These are phyloP conservation scores for Tricholoma flavovirens DNA, from an alignment of 768 basidiomycete genomes.

Conservation along the genomic window DNA sequence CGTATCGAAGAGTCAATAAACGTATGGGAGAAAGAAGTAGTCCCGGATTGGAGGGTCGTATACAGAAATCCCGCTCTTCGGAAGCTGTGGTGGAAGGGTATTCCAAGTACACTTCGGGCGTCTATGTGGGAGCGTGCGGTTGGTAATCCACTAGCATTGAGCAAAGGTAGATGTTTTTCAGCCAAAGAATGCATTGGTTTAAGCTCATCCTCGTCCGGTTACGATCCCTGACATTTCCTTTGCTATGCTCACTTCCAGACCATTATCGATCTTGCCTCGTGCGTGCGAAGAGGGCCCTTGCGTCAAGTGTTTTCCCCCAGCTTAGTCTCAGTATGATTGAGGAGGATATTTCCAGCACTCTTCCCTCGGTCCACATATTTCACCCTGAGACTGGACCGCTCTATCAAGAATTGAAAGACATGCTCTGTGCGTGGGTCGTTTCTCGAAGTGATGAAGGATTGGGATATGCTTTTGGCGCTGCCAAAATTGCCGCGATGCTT, in stretches of 20 bases:
- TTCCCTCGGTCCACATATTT: slow-evolving; percentile 79
- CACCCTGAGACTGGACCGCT: slow-evolving; percentile 70
- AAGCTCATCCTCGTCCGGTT: slow-evolving; percentile 2
- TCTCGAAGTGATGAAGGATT: slow-evolving; percentile 78
- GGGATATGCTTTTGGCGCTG: slow-evolving; percentile 62
- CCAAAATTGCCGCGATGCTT: slow-evolving; percentile 82
- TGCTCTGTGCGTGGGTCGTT: slow-evolving; percentile 86
- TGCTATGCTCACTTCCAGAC: slow-evolving; percentile 36
- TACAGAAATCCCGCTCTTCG: slow-evolving; percentile 58
- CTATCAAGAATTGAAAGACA: slow-evolving; percentile 75
- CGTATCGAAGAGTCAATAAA: slow-evolving; percentile 64
- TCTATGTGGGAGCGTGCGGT: slow-evolving; percentile 81
- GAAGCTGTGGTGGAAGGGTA: slow-evolving; percentile 83
- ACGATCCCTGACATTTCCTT: slow-evolving; percentile 3
- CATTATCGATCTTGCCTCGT: slow-evolving; percentile 65
- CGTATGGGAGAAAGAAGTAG: slow-evolving; percentile 72
- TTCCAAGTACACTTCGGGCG: slow-evolving; percentile 76
- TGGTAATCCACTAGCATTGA: slow-evolving; percentile 76
- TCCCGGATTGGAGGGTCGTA: slow-evolving; percentile 80
- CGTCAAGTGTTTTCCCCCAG: slow-evolving; percentile 59
- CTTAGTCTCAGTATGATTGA: slow-evolving; percentile 62
- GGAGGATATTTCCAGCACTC: slow-evolving; percentile 65
- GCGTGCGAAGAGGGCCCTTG: slow-evolving; percentile 66
- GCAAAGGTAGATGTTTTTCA: slow-evolving; percentile 54
- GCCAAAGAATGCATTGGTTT: slow-evolving; percentile 4